Base-by-base conservation (phyloP, 176 grass and related monocot genomes). In the Carex myosuroides region DNA sequence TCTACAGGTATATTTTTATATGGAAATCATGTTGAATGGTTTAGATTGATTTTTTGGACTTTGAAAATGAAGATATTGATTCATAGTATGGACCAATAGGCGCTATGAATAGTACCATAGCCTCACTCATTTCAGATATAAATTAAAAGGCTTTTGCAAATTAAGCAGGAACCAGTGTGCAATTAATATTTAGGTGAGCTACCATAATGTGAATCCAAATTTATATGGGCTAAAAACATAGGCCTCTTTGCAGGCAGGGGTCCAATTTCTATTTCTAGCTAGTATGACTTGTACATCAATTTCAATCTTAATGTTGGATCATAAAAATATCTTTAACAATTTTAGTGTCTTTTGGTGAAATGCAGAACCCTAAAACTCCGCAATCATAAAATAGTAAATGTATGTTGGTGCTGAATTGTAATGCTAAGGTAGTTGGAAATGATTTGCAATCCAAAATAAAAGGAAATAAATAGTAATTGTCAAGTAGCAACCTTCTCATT, bases 401-500 rank as follows among this genome's bases (percentile, higher is more conserved):
- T 24, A 6, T 32, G 52, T 32, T 33, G 12, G 13, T 30, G 10
- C 50, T 55, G 1, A 13, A 77, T 12, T 56, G 24, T 32, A 17
- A 56, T 30, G 48, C 72, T 32, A 63, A 70, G 17, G 68, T n/a
- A 56, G 17, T 16, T 20, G 41, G 61, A 13, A 13, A 29, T 83
- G 17, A 17, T 66, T 65, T 12, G 14, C 12, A 83, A 53, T 83
- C 6, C 10, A 64, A 81, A 44, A 24, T 37, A 10, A 60, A 42
- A 81, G 10, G 6, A 44, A 22, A 37, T 42, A 21, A 7, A 35
- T 80, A 55, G 9, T 33, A 37, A 84, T 30, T 42, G 17, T 53
- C 35, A 59, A 52, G 12, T 48, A 80, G 39, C 24, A 70, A 95
- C 95, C 93, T 95, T 98, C 81, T 98, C 96, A 58, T 98, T 98